Evolutionary conservation across 176 grass and related monocot species (phyloP), one percentile per base, ranked within the genome.

Genomic region (Echinochloa phyllopogon): DNA sequence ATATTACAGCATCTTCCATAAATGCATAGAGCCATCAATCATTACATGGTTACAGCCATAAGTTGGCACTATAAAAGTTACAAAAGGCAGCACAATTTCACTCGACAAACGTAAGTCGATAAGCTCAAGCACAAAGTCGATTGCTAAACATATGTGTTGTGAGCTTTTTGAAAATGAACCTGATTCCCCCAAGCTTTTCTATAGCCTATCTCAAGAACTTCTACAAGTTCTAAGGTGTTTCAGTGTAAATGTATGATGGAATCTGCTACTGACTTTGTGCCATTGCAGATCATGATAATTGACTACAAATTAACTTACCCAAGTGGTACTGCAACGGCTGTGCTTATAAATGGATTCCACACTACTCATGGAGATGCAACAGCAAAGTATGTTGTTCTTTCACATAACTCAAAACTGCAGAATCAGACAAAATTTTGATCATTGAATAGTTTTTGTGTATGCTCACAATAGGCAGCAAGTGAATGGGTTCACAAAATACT

Each of bases 341-440:
- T 99, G 55, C 91, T 99, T 63, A 99, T 99, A 87, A 99, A 99
- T 87, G 96, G 96, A 82, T 99, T 99, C 65, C 96, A 99, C 87
- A 96, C 91, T 0, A 75, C 89, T 44, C 89, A 87, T 81, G 96
- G 96, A 90, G 91, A 99, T 92, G 85, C 83, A 20, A 89, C 82
- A 86, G 93, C 88, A 25, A 99, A 99, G 96, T 96, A 94, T 65
- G 78, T 8, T 20, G 29, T 74, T 69, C 56, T 87, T 45, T 73
- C 27, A 16, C 76, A 62, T 87, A 60, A 47, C 10, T 78, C 18
- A 41, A 66, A 66, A 42, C 29, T 82, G 20, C 6, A 72, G 9
- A 81, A 42, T 18, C 23, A 14, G 5, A 63, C 33, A 24, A 36
- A 61, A 40, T 47, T 70, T 83, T 10, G 38, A 70, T 4, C 47